phyloP scores from a whole-genome alignment of 371 early-diverging fungal species.

The Syncephalastrum monosporum region DNA sequence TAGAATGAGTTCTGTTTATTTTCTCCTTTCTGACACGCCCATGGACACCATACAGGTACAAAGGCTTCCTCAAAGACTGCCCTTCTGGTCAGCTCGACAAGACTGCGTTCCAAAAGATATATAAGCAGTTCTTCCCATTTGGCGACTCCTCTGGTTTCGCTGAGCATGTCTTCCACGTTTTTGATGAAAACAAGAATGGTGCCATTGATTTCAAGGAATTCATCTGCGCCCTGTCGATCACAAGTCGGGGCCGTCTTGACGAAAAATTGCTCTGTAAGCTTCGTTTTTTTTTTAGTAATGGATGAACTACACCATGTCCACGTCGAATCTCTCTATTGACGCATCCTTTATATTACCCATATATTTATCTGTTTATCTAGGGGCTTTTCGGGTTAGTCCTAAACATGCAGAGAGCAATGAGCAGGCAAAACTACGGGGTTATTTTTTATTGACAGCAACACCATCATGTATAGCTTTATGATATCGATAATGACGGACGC shows the following conservation, averaged over 20 bases:
- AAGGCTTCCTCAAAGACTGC: constrained; percentile 90
- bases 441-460: not conserved
- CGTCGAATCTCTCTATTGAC: too few relatives aligned
- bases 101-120: constrained; percentile 86
- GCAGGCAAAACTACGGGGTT: not conserved
- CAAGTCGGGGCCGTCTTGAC: constrained; percentile 78
- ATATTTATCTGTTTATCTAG: constrained; percentile 16
- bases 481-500: constrained; percentile 85
- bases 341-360: too few relatives aligned
- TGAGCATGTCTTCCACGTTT: constrained; percentile 85
- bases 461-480: constrained; percentile 65
- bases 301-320: not conserved
- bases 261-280: constrained; percentile 81
- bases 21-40: not conserved
- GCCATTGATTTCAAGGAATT: constrained; percentile 92
- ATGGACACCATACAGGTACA: constrained; percentile 63
- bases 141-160: constrained; percentile 89
- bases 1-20: too few relatives aligned
- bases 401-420: not conserved
- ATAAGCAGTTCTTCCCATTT: constrained; percentile 95
- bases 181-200: constrained; percentile 85
- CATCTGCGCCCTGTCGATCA: constrained; percentile 80
- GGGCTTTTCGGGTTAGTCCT: constrained; percentile 43
- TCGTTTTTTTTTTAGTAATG: not conserved
- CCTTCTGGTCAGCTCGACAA: constrained; percentile 82